These are phyloP conservation scores for Apocynum venetum DNA, from an alignment of 257 asterid genomes.

Conservation along the genomic window DNA sequence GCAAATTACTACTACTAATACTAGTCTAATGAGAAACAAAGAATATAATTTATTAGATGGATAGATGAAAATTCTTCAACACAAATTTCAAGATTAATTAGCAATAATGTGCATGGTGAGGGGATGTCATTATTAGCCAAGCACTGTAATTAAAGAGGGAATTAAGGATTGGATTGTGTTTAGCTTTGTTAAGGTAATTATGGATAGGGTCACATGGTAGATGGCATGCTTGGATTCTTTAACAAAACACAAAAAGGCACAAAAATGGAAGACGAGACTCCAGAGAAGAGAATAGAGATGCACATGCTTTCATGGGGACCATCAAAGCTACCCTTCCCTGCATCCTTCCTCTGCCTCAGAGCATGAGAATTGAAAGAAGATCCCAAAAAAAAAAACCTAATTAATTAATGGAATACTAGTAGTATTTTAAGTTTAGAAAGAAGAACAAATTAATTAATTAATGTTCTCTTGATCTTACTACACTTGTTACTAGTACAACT, in stretches of 20 bases:
- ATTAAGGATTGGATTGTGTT: slow-evolving; percentile 2
- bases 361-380: slow-evolving; percentile 14
- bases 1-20: neutral
- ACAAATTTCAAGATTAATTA: slow-evolving; percentile 17
- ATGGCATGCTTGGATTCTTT: slow-evolving; percentile 28
- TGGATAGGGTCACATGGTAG: slow-evolving; percentile 22
- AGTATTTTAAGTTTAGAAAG: too few species aligned
- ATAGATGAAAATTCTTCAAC: slow-evolving; percentile 6
- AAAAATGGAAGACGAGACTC: neutral
- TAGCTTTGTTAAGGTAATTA: slow-evolving; percentile 16
- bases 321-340: neutral
- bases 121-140: neutral
- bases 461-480: slow-evolving; percentile 12
- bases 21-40: too few species aligned
- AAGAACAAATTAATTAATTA: neutral
- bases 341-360: too few species aligned
- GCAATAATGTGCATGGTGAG: neutral
- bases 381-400: slow-evolving; percentile 17
- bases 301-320: slow-evolving; percentile 35
- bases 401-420: too few species aligned
- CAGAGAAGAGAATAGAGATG: neutral
- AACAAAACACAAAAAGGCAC: neutral
- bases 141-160: neutral
- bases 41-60: neutral
- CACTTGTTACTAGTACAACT: slow-evolving; percentile 11